These are phyloP conservation scores for Hypoxylon sp. DNA, from an alignment of 2,329 filamentous ascomycete species.

Conservation along the genomic window DNA sequence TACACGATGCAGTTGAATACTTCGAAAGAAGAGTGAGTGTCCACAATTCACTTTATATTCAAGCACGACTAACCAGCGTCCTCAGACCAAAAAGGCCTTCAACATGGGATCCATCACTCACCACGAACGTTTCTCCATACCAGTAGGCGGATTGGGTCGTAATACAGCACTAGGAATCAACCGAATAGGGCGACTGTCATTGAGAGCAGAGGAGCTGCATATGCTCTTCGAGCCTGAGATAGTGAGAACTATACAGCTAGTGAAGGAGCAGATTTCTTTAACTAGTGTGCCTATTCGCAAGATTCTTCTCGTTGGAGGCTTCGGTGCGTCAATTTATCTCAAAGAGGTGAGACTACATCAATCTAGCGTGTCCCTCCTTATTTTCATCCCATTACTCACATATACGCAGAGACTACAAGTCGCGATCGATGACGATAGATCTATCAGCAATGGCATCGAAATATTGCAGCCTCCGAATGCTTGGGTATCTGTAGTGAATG, in stretches of 20 bases:
- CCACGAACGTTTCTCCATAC: slow-evolving; percentile 54
- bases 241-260: slow-evolving; percentile 56
- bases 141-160: slow-evolving; percentile 51
- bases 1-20: slow-evolving; percentile 55
- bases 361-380: background rate
- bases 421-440: slow-evolving; percentile 38
- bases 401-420: slow-evolving; percentile 53
- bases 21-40: slow-evolving; percentile 57
- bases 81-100: slow-evolving; percentile 54
- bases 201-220: slow-evolving; percentile 55
- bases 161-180: slow-evolving; percentile 55
- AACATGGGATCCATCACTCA: slow-evolving; percentile 50
- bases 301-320: slow-evolving; percentile 63
- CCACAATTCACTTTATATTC: background rate
- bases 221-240: slow-evolving; percentile 60
- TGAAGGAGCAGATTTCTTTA: slow-evolving; percentile 58
- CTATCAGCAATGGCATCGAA: slow-evolving; percentile 52
- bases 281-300: slow-evolving; percentile 58
- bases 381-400: background rate
- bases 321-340: slow-evolving; percentile 60
- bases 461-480: slow-evolving; percentile 62
- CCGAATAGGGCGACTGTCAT: slow-evolving; percentile 51
- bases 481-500: slow-evolving; percentile 64
- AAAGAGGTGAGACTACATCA: background rate
- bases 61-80: background rate